Percentiles rank a stretch among this genome's conserved stretches.
phyloP scores from a whole-genome alignment of 1,284 basidiomycete species.

The Cutaneotrichosporon sp. region DNA sequence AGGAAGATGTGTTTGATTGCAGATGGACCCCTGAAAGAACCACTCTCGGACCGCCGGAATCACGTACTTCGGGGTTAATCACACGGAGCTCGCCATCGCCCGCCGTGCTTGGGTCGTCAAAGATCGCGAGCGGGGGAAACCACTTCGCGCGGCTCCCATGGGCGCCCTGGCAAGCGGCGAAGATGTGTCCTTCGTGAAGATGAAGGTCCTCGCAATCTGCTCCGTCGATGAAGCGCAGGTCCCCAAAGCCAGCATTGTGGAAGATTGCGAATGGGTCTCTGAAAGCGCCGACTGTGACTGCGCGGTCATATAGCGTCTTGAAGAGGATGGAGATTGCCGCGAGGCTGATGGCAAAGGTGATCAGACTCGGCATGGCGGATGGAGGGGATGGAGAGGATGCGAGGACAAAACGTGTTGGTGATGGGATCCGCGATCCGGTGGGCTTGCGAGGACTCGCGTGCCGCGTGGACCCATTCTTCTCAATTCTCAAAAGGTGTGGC shows the following conservation, averaged over 20 bases:
- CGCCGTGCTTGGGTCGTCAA: conserved; percentile 19
- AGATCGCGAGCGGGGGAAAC: conserved; percentile 33
- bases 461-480: no score
- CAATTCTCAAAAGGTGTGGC: no score
- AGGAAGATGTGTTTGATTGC: no score
- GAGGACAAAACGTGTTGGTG: background rate
- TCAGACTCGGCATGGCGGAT: conserved; percentile 10
- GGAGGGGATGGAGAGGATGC: background rate
- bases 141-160: conserved; percentile 34
- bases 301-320: conserved; percentile 18
- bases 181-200: conserved; percentile 17
- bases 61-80: conserved; percentile 36
- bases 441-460: no score
- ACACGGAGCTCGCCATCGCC: conserved; percentile 26
- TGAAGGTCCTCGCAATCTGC: conserved; percentile 27
- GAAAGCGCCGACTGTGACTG: conserved; percentile 19
- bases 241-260: background rate
- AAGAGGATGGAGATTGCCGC: conserved; percentile 12
- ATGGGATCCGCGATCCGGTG: no score
- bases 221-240: conserved; percentile 15
- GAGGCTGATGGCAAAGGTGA: conserved; percentile 11
- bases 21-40: background rate
- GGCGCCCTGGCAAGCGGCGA: conserved; percentile 17
- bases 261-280: conserved; percentile 2
- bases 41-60: background rate